Conservation (phyloP, 1,284 basidiomycete species). For the Microbotryum saponariae region DNA sequence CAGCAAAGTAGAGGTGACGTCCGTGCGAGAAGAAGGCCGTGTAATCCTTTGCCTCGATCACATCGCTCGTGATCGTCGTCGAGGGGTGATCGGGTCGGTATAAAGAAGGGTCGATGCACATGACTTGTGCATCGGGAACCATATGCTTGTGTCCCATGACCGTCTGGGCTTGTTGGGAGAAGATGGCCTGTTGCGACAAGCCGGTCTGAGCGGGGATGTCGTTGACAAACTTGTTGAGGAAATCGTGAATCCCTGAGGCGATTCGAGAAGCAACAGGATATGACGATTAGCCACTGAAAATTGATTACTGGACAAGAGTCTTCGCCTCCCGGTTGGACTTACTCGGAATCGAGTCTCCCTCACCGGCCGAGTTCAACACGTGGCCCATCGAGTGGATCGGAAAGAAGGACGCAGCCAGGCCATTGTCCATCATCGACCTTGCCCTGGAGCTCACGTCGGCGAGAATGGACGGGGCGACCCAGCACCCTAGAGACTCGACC, state of each 20-base stretch:
- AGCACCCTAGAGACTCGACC: constrained; percentile 27
- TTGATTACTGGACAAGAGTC: too few species aligned
- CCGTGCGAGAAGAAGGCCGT: constrained; percentile 29
- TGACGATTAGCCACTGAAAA: too few species aligned
- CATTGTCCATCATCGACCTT: constrained; percentile 15
- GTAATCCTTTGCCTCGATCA: constrained; percentile 30
- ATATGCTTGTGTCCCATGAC: not conserved
- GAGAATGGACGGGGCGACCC: constrained; percentile 11
- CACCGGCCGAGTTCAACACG: too few species aligned
- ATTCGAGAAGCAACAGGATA: not conserved
- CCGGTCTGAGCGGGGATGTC: constrained; percentile 22
- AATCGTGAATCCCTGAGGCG: constrained; percentile 15
- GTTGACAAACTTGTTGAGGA: constrained; percentile 25
- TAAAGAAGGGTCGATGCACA: constrained; percentile 30
- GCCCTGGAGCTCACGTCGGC: constrained; percentile 9
- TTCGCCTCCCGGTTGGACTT: too few species aligned
- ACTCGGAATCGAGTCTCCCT: too few species aligned
- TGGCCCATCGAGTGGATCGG: constrained; percentile 11
- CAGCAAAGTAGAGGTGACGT: constrained; percentile 22
- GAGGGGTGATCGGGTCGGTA: constrained; percentile 25
- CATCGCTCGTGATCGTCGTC: constrained; percentile 15
- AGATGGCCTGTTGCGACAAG: constrained; percentile 23
- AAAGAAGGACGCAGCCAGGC: constrained; percentile 21
- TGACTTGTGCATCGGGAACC: constrained; percentile 27
- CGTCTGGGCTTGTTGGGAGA: constrained; percentile 13